Evolutionary conservation across 805 yeast genomes (phyloP), one percentile per base, ranked within the genome.

Genomic region (Metschnikowia henanensis): DNA sequence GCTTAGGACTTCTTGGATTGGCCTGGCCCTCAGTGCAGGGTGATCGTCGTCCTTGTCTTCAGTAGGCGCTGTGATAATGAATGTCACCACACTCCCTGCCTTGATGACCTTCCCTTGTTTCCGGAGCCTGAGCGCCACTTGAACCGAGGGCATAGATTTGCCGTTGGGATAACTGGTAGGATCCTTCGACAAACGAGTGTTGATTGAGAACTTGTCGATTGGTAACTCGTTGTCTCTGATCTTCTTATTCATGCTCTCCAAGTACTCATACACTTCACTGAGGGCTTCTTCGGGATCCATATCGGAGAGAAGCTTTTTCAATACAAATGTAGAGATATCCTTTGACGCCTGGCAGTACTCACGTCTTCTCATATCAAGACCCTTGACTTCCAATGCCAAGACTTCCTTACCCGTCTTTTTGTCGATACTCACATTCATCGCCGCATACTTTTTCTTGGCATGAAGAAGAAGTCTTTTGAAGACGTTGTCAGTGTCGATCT

Each of bases 371-470:
- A 94, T 84, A 71, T 94, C 99, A 38, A 94, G 76, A 58, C 99
- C 99, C 63, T 94, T 94, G 34, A 92, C 96, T 64, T 94, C 97
- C 50, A 92, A 71, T 16, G 69, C 61, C 5, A 82, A 69, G 4
- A 45, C 42, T 39, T 67, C 72, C 45, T 84, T 80, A 9, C 79
- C 77, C 9, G 89, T 85, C 30, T 70, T 69, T 46, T 51, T 66
- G 54, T 75, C 74, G 47, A 72, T 55, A 0, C 77, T 63, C 23
- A 79, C 79, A 56, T 82, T 85, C 70, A 91, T 72, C 1, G 98
- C 98, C 7, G 99, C 99, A 61, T 94, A 94, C 68, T 94, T 94
- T 79, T 94, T 94, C 72, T 94, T 94, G n/a, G 96, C 87, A 62
- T 89, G 95, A 39, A 94, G 70, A 43, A 94, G 72, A 41, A 94